These are phyloP conservation scores for Xylariaceae sp. DNA, from an alignment of 2,329 filamentous ascomycete species.

Conservation along the genomic window DNA sequence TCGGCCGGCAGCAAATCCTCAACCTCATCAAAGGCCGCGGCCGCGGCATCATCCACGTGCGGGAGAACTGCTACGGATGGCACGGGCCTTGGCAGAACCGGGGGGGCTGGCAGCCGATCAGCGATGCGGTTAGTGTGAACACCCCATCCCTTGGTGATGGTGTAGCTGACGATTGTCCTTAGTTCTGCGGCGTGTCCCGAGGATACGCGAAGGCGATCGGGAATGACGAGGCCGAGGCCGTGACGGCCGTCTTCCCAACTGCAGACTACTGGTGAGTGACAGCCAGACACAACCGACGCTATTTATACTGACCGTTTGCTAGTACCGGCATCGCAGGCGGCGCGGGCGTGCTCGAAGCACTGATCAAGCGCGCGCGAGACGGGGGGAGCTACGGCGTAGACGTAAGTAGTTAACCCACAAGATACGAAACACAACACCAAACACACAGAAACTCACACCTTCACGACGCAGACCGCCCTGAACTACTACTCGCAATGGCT, in stretches of 20 bases:
- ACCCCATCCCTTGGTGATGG: background rate
- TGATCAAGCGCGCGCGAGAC: constrained; percentile 37
- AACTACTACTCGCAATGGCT: constrained; percentile 44
- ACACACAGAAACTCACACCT: too few species aligned
- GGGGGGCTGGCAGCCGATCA: constrained; percentile 34
- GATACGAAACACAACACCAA: background rate
- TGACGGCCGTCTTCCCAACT: constrained; percentile 27
- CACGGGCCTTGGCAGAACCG: constrained; percentile 31
- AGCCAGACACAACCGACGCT: background rate
- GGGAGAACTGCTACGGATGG: constrained; percentile 37
- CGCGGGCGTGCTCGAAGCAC: constrained; percentile 39
- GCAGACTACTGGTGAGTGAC: background rate
- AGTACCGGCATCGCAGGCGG: constrained; percentile 42
- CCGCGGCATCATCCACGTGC: constrained; percentile 31
- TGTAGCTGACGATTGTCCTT: background rate
- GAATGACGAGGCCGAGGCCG: constrained; percentile 24
- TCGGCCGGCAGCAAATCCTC: constrained; percentile 25
- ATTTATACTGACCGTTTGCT: background rate
- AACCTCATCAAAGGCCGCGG: constrained; percentile 24
- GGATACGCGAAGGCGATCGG: constrained; percentile 20
- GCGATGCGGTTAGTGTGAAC: constrained; percentile 11
- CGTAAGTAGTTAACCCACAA: constrained; percentile 31
- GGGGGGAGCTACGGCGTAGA: constrained; percentile 41
- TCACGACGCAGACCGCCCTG: constrained; percentile 26
- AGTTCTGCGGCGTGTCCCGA: constrained; percentile 14